Base-by-base conservation (phyloP, 2,329 filamentous ascomycete genomes). In the Aspergillus transmontanensis region DNA sequence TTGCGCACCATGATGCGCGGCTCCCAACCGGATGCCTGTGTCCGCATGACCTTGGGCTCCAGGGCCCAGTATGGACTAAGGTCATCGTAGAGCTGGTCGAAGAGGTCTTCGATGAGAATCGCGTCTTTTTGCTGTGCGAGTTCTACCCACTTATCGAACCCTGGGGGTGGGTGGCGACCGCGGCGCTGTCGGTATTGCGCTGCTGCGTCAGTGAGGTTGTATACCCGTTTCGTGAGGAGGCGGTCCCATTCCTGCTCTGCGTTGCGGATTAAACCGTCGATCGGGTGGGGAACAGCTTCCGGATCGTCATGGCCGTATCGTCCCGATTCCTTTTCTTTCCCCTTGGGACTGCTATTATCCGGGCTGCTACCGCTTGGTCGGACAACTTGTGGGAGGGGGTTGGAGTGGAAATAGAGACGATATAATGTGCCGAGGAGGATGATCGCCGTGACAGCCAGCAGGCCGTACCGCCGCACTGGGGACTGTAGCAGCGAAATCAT, bases 1-100 rank as follows among this genome's bases (percentile, higher is more conserved):
- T 81, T 76, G 7, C 81, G 72, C 2, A 83, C 73, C 4, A 70
- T 75, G 59, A 84, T 78, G 4, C 73, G 69, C 51, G 79, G 72
- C 5, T 75, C 68, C 50, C 77, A 76, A 16, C 74, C 73, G 45
- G 71, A 74, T 3, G 81, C 79, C 60, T 79, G 76, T 55, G 75
- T 73, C 4, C 80, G 78, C 30, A 84, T 78, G 30, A 78, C 70
- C 45, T 71, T 71, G 4, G 83, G 74, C 4, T 76, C 65, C 1
- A 84, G 61, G 6, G 76, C 82, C 83, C 83, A 85, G 65, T 83
- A 84, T 0, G 83, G 82, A 32, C 72, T 75, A 30, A 84, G 57
- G 60, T 85, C 83, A 61, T 81, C 70, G 68, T 85, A 83, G 11
- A 85, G 82, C 63, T 81, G 81, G 63, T 85, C 82, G 66, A 83